phyloP scores from a whole-genome alignment of 129 eudicot genomes.

The Flaveria linearis region DNA sequence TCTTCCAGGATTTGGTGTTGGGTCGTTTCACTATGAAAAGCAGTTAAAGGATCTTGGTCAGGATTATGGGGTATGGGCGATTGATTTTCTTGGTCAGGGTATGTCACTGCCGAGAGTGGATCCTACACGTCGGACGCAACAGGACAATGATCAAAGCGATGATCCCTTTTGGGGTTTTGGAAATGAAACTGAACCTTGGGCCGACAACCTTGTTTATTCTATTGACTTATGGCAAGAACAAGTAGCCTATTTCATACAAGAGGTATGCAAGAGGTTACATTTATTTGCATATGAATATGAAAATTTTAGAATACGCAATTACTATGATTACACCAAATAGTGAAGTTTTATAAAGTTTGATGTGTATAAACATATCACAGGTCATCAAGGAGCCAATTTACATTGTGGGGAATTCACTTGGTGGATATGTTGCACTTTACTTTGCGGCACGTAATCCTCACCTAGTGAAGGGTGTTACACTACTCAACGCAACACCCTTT shows the following conservation, averaged over 20 bases:
- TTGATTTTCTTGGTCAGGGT: constrained; percentile 98
- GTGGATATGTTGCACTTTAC: constrained; percentile 90
- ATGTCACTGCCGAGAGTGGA: constrained; percentile 82
- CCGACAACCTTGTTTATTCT: constrained; percentile 76
- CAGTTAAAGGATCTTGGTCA: constrained; percentile 92
- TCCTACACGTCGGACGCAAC: constrained; percentile 55
- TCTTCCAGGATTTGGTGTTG: constrained; percentile 98
- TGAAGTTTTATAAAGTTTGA: not conserved
- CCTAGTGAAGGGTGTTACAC: constrained; percentile 85
- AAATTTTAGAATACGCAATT: not conserved
- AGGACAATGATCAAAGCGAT: constrained; percentile 27
- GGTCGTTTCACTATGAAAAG: constrained; percentile 90
- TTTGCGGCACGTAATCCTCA: constrained; percentile 80
- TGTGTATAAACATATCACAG: constrained; percentile 42
- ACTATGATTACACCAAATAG: not conserved
- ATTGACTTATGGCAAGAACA: constrained; percentile 95
- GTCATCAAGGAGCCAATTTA: constrained; percentile 94
- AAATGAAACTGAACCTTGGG: constrained; percentile 89
- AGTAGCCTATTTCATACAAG: constrained; percentile 76
- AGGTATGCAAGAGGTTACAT: constrained; percentile 50
- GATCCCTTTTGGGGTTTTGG: constrained; percentile 83
- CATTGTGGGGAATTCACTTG: constrained; percentile 93
- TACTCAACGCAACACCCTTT: constrained; percentile 95
- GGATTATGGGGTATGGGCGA: constrained; percentile 80
- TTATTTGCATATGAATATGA: constrained; percentile 1